Evolutionary conservation across 2,329 filamentous ascomycete genomes (phyloP).

Genomic region (Penicillium sumatraense): DNA sequence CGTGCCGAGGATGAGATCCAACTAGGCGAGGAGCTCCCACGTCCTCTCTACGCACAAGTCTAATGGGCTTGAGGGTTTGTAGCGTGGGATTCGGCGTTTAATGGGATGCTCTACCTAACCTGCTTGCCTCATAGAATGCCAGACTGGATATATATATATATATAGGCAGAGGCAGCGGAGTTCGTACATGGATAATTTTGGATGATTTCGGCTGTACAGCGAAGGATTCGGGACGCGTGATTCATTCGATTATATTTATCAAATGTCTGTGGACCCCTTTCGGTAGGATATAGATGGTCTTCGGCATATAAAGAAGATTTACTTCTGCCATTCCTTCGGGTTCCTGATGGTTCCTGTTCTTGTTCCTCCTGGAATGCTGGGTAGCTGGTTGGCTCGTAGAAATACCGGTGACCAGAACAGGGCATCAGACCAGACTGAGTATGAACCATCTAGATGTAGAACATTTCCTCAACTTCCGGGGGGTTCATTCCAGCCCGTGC

Average conservation of each 20-base stretch:
- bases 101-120: neutral
- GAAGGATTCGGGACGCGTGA: neutral
- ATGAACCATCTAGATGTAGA: too few species aligned
- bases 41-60: conserved; percentile 43
- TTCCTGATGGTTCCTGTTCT: too few species aligned
- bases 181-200: too few species aligned
- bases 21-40: conserved; percentile 43
- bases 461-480: too few species aligned
- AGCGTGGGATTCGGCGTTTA: neutral
- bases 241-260: neutral
- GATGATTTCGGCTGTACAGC: neutral
- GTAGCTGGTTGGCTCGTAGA: too few species aligned
- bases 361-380: too few species aligned
- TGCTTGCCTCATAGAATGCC: neutral
- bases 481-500: too few species aligned
- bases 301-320: conserved; percentile 1
- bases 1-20: conserved; percentile 33
- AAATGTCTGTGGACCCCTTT: neutral
- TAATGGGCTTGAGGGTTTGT: conserved; percentile 15
- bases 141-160: conserved; percentile 7
- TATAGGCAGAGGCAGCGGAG: neutral
- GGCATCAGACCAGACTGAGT: too few species aligned
- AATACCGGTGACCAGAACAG: too few species aligned
- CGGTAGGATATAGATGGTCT: too few species aligned
- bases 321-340: conserved; percentile 1